A percentile compares a stretch with the other conserved stretches of the same genome.
Conservation (phyloP, 176 grass and related monocot species). For the Triticum timopheevii region DNA sequence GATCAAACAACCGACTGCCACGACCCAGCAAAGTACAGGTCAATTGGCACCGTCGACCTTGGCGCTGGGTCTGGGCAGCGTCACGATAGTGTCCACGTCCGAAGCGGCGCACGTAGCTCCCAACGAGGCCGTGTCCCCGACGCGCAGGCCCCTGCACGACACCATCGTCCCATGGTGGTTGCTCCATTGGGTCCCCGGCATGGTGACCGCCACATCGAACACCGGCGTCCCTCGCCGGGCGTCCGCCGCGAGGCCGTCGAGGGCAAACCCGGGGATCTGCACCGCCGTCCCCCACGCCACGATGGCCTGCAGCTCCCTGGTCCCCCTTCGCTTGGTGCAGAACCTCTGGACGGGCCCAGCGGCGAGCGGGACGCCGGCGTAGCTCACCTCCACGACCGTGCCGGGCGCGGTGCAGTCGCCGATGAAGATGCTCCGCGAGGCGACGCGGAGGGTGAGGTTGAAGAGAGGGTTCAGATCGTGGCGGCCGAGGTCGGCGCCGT, state of each 20-base stretch:
- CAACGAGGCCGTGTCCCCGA: background rate
- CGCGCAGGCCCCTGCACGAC: background rate
- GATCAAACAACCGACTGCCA: background rate
- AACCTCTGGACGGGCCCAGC: background rate
- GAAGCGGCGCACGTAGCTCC: background rate
- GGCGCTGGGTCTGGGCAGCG: background rate
- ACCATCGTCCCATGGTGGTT: background rate
- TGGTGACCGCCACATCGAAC: background rate
- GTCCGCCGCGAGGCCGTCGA: background rate
- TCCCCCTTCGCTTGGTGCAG: background rate
- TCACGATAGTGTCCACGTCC: background rate
- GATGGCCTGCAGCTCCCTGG: background rate
- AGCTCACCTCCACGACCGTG: background rate
- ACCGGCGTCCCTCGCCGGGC: background rate
- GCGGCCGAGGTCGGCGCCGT: background rate
- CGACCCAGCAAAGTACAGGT: background rate
- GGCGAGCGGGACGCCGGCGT: background rate
- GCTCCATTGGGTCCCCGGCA: background rate
- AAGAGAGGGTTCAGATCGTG: background rate
- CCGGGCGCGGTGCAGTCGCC: background rate
- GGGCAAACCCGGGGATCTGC: background rate
- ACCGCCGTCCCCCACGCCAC: background rate
- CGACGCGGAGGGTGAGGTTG: background rate
- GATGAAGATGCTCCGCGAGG: background rate
- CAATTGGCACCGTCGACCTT: background rate